Conservation (phyloP, 78 protist genomes). For the Dictyostelium firmibasis region DNA sequence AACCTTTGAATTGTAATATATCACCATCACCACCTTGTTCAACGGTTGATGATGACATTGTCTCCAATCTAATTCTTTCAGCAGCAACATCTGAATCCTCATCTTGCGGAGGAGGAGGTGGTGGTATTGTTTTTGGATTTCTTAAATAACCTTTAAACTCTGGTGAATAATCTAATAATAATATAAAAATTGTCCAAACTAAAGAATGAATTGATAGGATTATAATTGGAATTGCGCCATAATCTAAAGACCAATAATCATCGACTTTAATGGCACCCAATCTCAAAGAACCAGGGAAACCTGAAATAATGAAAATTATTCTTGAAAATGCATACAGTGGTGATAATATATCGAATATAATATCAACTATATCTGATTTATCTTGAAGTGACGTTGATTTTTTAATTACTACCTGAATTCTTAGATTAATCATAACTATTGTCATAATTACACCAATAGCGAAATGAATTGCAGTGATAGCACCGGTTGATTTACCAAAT, state of each 20-base stretch:
- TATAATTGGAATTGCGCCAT: constrained; percentile 10
- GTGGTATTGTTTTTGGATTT: constrained; percentile 18
- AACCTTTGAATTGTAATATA: background rate
- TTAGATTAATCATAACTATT: background rate
- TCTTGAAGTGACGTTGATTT: background rate
- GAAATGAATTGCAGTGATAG: constrained; percentile 40
- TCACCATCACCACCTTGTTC: background rate
- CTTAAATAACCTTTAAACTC: constrained; percentile 8
- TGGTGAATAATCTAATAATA: constrained; percentile 30
- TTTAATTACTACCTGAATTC: background rate
- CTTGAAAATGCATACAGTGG: constrained; percentile 43
- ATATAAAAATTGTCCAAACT: constrained; percentile 20
- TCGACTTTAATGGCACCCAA: background rate
- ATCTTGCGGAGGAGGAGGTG: constrained; percentile 12
- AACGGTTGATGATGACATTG: background rate
- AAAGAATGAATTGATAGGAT: constrained; percentile 15
- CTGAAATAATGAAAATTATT: background rate
- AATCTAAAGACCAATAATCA: background rate
- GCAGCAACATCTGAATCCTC: constrained; percentile 51
- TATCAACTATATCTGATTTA: background rate
- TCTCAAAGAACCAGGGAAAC: constrained; percentile 26
- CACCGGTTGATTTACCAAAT: constrained; percentile 51
- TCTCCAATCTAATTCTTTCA: constrained; percentile 7
- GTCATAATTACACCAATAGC: constrained; percentile 16
- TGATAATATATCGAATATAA: constrained; percentile 2